Base-by-base conservation (phyloP, 192 early-diverging fungal genomes). In the Backusella tuberculispora region DNA sequence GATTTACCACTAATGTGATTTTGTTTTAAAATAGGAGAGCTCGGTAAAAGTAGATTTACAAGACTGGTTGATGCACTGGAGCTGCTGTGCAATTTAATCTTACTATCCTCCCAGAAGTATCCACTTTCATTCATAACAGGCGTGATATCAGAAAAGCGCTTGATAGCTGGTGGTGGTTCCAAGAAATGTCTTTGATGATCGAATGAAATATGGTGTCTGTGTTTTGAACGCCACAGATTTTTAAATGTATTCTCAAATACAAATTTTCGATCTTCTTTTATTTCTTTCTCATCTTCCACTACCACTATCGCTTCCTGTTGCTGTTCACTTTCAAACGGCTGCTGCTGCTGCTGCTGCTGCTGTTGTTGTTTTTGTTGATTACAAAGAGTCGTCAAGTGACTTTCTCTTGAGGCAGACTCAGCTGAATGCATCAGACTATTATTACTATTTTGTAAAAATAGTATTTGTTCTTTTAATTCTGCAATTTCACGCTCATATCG, bases 241-340 rank as follows among this genome's bases (percentile, higher is more conserved):
- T 60, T 60, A 60, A 60, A 60, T 60, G 53, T 60, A 60, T 60
- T 60, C 26, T 60, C 24, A 26, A 60, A 60, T 60, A 60, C 53
- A 60, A 60, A 60, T 26, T 60, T 60, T 60, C 53, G 17, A 60
- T 60, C 53, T 56, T 56, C 50, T 26, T 60, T 60, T 60, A 60
- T 3, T 60, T 34, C 29, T 2, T 34, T 2, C 29, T 34, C 2
- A 34, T 34, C 29, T 34, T 34, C 29, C 29, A 34, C 29, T 34
- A 2, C 29, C 2, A 34, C 29, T 34, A 34, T 34, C 2, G 29
- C 29, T 34, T 21, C 4, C n/a, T 53, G 50, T 21, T 50, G 17
- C 8, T 50, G 48, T 50, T 50, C 48, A 14, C 6, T 50, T 50
- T 60, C 53, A 60, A 21, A 60, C 24, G 5, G 21, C 3, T 60